These are phyloP conservation scores for Cryptosporidium ubiquitum DNA, from an alignment of 169 alveolate genomes.

Conservation along the genomic window DNA sequence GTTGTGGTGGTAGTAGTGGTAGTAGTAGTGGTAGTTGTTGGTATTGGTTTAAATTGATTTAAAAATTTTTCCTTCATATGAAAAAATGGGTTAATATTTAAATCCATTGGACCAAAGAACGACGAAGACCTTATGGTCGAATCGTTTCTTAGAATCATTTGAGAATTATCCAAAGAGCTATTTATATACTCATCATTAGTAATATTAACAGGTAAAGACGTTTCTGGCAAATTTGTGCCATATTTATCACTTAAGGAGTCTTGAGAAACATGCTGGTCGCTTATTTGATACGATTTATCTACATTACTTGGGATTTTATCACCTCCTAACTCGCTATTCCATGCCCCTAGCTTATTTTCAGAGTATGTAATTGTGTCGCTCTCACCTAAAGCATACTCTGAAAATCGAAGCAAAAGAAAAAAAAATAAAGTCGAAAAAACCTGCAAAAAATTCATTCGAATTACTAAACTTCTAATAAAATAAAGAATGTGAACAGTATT, in stretches of 20 bases:
- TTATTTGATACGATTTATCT: neutral
- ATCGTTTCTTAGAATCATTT: neutral
- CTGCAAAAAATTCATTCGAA: constrained; percentile 16
- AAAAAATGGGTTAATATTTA: constrained; percentile 8
- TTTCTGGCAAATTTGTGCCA: neutral
- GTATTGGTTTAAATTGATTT: neutral
- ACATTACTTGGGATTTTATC: neutral
- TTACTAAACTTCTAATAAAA: neutral
- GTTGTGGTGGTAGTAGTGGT: constrained; percentile 30
- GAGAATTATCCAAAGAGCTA: neutral
- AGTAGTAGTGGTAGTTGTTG: constrained; percentile 37
- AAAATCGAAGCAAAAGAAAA: constrained; percentile 17
- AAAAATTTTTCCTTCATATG: constrained; percentile 16
- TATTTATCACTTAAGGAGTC: neutral
- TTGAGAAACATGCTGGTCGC: neutral
- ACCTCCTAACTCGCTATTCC: neutral
- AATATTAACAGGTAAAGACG: neutral
- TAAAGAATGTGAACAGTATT: neutral
- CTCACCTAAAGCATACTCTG: constrained; percentile 16
- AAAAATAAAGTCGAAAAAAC: constrained; percentile 6
- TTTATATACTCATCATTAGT: neutral
- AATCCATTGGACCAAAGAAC: constrained; percentile 21
- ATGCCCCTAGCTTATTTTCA: neutral
- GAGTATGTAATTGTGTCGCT: neutral
- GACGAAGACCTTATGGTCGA: constrained; percentile 17